Conservation (phyloP, 345 rosid species). For the Sisymbrium altissimum region DNA sequence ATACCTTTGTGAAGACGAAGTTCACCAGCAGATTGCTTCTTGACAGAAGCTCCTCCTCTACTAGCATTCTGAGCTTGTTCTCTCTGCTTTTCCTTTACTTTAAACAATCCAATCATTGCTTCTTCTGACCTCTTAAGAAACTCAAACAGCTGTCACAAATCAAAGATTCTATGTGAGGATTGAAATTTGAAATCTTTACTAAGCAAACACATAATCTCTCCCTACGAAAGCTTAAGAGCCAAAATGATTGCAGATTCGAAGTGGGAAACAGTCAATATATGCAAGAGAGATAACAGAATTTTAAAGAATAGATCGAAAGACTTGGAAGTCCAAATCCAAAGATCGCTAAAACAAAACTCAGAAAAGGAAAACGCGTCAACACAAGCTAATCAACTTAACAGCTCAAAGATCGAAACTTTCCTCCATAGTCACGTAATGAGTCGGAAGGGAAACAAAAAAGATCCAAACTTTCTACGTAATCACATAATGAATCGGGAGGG, state of each 20-base stretch:
- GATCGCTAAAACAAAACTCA: constrained; percentile 19
- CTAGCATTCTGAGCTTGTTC: constrained; percentile 65
- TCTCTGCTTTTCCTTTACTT: constrained; percentile 85
- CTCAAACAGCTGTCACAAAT: background rate
- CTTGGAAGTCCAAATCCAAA: background rate
- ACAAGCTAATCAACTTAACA: background rate
- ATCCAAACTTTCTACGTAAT: background rate
- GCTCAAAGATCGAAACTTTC: constrained; percentile 16
- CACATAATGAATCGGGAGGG: background rate
- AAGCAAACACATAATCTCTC: background rate
- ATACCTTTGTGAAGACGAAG: constrained; percentile 89
- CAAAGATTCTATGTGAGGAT: no score
- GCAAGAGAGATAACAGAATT: background rate
- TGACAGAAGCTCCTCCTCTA: constrained; percentile 50
- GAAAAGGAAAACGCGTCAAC: background rate
- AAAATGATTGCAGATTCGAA: background rate
- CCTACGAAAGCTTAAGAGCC: no score
- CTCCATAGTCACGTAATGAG: background rate
- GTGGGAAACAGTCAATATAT: background rate
- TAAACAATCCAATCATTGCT: constrained; percentile 73
- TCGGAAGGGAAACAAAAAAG: background rate
- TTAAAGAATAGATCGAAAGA: background rate
- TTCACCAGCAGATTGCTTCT: constrained; percentile 82
- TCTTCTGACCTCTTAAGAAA: constrained; percentile 38
- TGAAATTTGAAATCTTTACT: background rate